A percentile compares a stretch with the other conserved stretches of the same genome.
Evolutionary conservation across 352 stramenopile species (phyloP).

Genomic region (Pythium plurisporium): DNA sequence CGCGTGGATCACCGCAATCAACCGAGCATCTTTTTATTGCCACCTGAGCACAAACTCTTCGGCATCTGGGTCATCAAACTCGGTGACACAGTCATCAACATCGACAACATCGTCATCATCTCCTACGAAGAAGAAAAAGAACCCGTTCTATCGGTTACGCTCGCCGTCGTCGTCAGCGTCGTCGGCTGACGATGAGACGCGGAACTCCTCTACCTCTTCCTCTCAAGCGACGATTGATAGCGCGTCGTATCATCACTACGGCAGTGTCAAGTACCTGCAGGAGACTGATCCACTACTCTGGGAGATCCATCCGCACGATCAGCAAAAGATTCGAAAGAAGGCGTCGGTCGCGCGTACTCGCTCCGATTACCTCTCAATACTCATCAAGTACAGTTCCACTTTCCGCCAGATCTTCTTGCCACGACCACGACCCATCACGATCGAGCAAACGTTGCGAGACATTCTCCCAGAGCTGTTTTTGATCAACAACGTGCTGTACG

Average conservation of each 20-base stretch:
- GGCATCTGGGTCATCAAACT: slow-evolving; percentile 29
- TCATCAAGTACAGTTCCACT: slow-evolving; percentile 53
- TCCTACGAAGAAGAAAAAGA: slow-evolving; percentile 30
- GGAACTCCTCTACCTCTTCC: slow-evolving; percentile 11
- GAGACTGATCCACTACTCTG: slow-evolving; percentile 77
- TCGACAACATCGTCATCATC: slow-evolving; percentile 25
- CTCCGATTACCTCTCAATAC: slow-evolving; percentile 62
- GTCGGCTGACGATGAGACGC: slow-evolving; percentile 34
- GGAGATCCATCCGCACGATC: slow-evolving; percentile 79
- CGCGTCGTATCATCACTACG: slow-evolving; percentile 53
- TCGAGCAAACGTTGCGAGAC: slow-evolving; percentile 75
- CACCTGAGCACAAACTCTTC: slow-evolving; percentile 42
- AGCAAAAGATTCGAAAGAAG: slow-evolving; percentile 68
- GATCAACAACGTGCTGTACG: slow-evolving; percentile 77
- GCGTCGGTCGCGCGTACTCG: slow-evolving; percentile 44
- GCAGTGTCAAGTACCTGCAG: slow-evolving; percentile 75
- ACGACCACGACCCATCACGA: slow-evolving; percentile 58
- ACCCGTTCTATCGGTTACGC: slow-evolving; percentile 59
- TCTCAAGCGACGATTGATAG: slow-evolving; percentile 19
- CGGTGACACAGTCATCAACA: slow-evolving; percentile 16
- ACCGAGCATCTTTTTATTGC: slow-evolving; percentile 69
- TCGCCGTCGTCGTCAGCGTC: slow-evolving; percentile 41
- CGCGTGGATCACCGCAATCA: slow-evolving; percentile 60
- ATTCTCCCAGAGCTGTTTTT: slow-evolving; percentile 73
- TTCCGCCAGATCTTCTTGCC: slow-evolving; percentile 73